These are phyloP conservation scores for Groenewaldozyma sp. DNA, from an alignment of 1,139 yeast species.

Conservation along the genomic window DNA sequence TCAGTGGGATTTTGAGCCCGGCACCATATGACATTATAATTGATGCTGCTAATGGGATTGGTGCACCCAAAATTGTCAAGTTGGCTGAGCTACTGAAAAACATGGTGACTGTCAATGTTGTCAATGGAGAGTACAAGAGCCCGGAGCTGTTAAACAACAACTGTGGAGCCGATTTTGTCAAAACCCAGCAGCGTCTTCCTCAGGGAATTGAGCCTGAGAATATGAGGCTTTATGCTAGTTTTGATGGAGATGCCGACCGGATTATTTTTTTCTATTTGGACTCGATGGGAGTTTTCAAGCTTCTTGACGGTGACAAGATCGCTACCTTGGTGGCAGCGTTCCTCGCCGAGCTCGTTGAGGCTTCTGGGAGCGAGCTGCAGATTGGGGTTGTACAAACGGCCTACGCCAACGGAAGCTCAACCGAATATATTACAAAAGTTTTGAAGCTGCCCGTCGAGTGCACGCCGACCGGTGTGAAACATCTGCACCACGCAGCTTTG, in stretches of 20 bases:
- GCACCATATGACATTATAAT: constrained; percentile 42
- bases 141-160: constrained; percentile 59
- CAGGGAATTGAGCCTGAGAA: constrained; percentile 38
- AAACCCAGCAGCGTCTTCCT: constrained; percentile 78
- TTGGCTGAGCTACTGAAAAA: constrained; percentile 36
- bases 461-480: constrained; percentile 95
- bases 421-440: constrained; percentile 53
- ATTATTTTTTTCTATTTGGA: constrained; percentile 73
- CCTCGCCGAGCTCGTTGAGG: constrained; percentile 44
- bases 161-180: constrained; percentile 96
- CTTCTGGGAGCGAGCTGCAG: constrained; percentile 28
- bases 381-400: constrained; percentile 96
- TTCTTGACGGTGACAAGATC: constrained; percentile 91
- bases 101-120: constrained; percentile 38
- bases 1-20: constrained; percentile 21
- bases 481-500: constrained; percentile 81
- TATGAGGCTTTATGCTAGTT: constrained; percentile 60
- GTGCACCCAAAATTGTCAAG: constrained; percentile 63
- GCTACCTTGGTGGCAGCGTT: constrained; percentile 75
- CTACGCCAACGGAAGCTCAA: constrained; percentile 91
- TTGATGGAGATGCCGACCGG: constrained; percentile 97
- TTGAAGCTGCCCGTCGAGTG: constrained; percentile 74
- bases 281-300: constrained; percentile 41
- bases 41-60: constrained; percentile 94
- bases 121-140: constrained; percentile 48